Conservation (phyloP, 108 stramenopile genomes). For the Fragilaria radians region DNA sequence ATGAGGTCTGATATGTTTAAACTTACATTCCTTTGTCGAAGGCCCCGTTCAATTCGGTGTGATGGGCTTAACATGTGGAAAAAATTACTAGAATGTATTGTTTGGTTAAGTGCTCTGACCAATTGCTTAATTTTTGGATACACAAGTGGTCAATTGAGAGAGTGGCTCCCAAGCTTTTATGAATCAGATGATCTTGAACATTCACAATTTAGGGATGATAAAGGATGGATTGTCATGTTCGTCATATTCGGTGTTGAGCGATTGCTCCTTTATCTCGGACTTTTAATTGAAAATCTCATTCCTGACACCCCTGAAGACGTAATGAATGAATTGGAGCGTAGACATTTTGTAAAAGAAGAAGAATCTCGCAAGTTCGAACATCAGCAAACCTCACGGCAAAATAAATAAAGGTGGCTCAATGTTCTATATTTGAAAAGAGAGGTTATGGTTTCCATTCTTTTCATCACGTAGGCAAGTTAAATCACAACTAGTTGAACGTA, state of each 20-base stretch:
- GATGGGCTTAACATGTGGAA: constrained; percentile 69
- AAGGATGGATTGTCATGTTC: constrained; percentile 60
- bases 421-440: too few species aligned
- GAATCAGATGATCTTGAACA: constrained; percentile 29
- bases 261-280: constrained; percentile 34
- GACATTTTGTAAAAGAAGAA: constrained; percentile 23
- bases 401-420: too few species aligned
- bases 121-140: constrained; percentile 78
- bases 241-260: constrained; percentile 74
- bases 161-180: constrained; percentile 66
- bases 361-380: constrained; percentile 1
- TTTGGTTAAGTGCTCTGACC: constrained; percentile 60
- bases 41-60: constrained; percentile 17
- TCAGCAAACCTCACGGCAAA: too few species aligned
- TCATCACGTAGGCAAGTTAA: too few species aligned
- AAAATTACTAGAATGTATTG: constrained; percentile 37
- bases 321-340: constrained; percentile 24
- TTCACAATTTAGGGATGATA: constrained; percentile 36
- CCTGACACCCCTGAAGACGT: constrained; percentile 43
- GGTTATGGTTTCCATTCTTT: too few species aligned
- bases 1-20: constrained; percentile 64
- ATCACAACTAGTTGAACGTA: too few species aligned
- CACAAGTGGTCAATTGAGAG: constrained; percentile 62
- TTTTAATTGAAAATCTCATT: constrained; percentile 28
- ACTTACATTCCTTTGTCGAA: constrained; percentile 45